These are phyloP conservation scores for Schizochytrium sp. DNA, from an alignment of 108 stramenopile genomes.

Conservation along the genomic window DNA sequence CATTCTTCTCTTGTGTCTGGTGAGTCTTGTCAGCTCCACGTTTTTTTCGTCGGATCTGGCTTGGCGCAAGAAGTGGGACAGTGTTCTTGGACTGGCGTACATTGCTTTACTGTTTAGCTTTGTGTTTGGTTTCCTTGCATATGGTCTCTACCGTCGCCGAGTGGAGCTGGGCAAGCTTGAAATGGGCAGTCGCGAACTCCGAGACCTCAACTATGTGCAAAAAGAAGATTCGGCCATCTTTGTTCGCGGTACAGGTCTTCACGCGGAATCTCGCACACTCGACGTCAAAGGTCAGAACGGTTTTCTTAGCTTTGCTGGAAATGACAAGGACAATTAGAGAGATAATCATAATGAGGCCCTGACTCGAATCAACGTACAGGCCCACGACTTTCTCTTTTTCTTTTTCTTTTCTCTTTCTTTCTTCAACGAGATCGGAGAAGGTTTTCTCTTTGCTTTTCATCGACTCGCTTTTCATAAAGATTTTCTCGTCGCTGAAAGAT, in stretches of 20 bases:
- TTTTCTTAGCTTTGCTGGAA: neutral
- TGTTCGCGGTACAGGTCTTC: neutral
- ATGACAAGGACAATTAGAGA: neutral
- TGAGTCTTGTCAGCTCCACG: too few relatives aligned
- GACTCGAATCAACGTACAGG: too few relatives aligned
- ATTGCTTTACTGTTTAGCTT: neutral
- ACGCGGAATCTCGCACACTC: neutral
- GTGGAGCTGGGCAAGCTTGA: neutral
- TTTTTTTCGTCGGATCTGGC: neutral
- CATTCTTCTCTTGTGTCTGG: too few relatives aligned
- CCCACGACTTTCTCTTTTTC: too few relatives aligned
- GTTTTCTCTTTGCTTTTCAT: too few relatives aligned
- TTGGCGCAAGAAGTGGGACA: neutral
- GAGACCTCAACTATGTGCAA: neutral
- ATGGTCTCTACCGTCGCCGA: neutral
- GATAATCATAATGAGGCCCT: too few relatives aligned
- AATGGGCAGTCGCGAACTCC: neutral
- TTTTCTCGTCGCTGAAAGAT: too few relatives aligned
- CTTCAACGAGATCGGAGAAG: too few relatives aligned
- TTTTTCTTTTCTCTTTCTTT: too few relatives aligned
- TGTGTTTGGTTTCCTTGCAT: neutral
- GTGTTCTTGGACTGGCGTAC: neutral
- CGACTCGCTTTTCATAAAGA: too few relatives aligned
- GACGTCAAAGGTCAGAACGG: neutral
- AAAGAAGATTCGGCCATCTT: neutral